phyloP scores from a whole-genome alignment of 164 flowering plant genomes.

The Macadamia tetraphylla region DNA sequence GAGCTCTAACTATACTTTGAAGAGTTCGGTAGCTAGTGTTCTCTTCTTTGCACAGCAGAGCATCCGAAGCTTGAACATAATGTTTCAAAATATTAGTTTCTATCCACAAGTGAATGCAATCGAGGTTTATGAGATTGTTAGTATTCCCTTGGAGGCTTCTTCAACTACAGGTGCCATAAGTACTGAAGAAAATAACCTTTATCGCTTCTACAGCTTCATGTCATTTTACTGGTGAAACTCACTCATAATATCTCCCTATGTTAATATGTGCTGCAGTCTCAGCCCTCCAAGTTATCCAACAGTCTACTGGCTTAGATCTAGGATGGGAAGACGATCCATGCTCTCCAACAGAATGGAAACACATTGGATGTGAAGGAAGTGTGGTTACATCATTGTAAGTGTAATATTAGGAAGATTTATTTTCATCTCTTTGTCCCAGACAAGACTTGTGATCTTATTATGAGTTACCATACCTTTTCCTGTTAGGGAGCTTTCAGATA shows the following conservation, averaged over 20 bases:
- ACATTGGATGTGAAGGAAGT: conserved; percentile 66
- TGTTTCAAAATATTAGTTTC: conserved; percentile 45
- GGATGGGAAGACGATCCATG: conserved; percentile 94
- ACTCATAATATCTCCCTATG: not conserved
- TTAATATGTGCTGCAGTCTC: conserved; percentile 48
- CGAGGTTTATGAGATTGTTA: conserved; percentile 68
- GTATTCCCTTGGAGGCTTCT: conserved; percentile 60
- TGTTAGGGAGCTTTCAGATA: conserved; percentile 51
- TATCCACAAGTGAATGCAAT: conserved; percentile 71
- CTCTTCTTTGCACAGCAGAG: conserved; percentile 32
- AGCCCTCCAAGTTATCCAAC: conserved; percentile 78
- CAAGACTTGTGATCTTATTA: conserved; percentile 2
- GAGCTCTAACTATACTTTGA: conserved; percentile 47
- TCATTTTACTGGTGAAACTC: not conserved
- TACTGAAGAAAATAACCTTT: not conserved
- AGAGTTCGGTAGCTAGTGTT: conserved; percentile 31
- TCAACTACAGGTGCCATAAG: conserved; percentile 63
- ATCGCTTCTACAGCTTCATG: not conserved
- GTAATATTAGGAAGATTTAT: conserved; percentile 3
- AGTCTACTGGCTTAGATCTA: conserved; percentile 59
- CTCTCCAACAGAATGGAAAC: conserved; percentile 70
- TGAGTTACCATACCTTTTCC: not conserved
- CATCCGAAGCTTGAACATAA: conserved; percentile 48
- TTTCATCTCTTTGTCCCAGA: not conserved
- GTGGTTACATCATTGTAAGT: conserved; percentile 65